Percentiles rank a stretch among this genome's conserved stretches.
Conservation (phyloP, 345 rosid species). For the Brassica napus region DNA sequence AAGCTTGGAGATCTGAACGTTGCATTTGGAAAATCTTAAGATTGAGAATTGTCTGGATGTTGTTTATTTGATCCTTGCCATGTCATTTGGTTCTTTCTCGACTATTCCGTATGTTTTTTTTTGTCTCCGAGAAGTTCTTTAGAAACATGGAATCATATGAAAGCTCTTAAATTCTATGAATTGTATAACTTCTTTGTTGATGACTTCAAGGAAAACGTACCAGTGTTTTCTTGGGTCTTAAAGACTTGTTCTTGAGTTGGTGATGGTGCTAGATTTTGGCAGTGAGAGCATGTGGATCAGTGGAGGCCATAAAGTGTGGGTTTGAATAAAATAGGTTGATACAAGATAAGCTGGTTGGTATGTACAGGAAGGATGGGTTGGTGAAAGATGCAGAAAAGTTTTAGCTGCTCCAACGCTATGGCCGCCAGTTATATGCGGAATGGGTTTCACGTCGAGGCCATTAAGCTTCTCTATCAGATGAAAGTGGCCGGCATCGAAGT, state of each 20-base stretch:
- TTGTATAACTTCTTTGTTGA: background rate
- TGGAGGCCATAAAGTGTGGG: conserved; percentile 46
- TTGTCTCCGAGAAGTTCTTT: background rate
- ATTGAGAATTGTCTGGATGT: conserved; percentile 3
- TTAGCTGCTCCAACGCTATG: conserved; percentile 48
- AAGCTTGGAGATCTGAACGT: background rate
- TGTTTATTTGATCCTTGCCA: conserved; percentile 3
- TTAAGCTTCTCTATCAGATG: conserved; percentile 57
- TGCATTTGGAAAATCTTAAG: background rate
- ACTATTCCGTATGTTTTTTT: background rate
- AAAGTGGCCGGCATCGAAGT: conserved; percentile 39
- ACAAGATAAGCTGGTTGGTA: conserved; percentile 44
- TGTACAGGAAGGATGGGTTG: conserved; percentile 51
- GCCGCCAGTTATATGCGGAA: conserved; percentile 41
- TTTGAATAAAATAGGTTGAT: conserved; percentile 44
- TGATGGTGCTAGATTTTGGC: conserved; percentile 45
- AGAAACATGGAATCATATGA: conserved; percentile 2
- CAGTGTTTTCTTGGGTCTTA: background rate
- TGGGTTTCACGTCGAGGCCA: conserved; percentile 44
- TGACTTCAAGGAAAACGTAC: background rate
- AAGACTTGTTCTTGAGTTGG: background rate
- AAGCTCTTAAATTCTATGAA: conserved; percentile 1
- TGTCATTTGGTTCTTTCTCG: conserved; percentile 5
- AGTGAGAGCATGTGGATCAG: conserved; percentile 44
- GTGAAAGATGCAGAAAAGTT: conserved; percentile 42